Percentiles rank a stretch among this genome's conserved stretches.
phyloP scores from a whole-genome alignment of 2,329 filamentous ascomycete genomes.

The Verticillium tricorpus region DNA sequence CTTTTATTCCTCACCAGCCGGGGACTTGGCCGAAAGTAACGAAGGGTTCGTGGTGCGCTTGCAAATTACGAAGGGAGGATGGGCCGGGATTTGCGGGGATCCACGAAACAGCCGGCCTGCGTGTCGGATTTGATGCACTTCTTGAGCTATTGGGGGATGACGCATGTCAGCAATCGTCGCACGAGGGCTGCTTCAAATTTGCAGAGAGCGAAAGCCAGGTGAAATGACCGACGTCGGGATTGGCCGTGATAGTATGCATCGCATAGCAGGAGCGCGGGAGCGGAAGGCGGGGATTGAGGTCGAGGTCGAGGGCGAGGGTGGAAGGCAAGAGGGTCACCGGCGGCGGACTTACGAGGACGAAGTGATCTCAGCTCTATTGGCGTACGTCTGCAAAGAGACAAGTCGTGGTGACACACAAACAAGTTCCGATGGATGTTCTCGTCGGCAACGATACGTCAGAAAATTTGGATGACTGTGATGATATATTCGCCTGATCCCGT shows the following conservation, averaged over 20 bases:
- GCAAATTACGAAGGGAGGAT: slow-evolving; percentile 10
- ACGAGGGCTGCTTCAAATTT: neutral
- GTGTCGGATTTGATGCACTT: slow-evolving; percentile 17
- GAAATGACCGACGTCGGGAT: neutral
- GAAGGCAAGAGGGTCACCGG: neutral
- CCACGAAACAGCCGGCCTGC: neutral
- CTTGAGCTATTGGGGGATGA: slow-evolving; percentile 1
- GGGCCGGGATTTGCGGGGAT: slow-evolving; percentile 6
- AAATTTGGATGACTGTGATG: neutral
- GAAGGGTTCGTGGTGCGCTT: slow-evolving; percentile 8
- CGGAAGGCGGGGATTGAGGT: slow-evolving; percentile 1
- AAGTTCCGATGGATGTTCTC: neutral
- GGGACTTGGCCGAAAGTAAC: slow-evolving; percentile 34
- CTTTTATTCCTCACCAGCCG: slow-evolving; percentile 37
- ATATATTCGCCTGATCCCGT: slow-evolving; percentile 10
- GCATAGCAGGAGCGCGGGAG: neutral
- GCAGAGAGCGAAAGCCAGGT: neutral
- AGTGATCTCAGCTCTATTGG: slow-evolving; percentile 15
- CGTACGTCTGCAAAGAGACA: slow-evolving; percentile 6
- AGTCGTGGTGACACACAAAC: neutral
- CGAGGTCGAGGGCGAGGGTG: neutral
- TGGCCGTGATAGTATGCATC: neutral
- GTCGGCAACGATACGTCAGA: neutral
- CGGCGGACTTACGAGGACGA: slow-evolving; percentile 3
- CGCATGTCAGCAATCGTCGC: neutral